Base-by-base conservation (phyloP, 192 early-diverging fungal species). In the Globomyces pollinis-pini region DNA sequence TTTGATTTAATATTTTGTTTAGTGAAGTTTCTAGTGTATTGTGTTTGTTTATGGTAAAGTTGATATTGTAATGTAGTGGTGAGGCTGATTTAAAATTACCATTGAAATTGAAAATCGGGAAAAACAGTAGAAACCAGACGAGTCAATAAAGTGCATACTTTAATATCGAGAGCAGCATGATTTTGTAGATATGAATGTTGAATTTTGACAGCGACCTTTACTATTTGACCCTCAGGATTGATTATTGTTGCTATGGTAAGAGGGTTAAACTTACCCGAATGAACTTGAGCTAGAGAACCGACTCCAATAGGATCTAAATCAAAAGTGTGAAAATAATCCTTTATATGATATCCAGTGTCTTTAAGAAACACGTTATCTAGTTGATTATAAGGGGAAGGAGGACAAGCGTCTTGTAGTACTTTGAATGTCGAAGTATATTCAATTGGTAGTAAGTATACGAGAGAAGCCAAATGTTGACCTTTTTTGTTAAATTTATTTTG, bases 251-350 rank as follows among this genome's bases (percentile, higher is more conserved):
- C 83, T 44, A n/a, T n/a, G 72, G 75, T 12, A 66, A 54, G 3
- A 87, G 63, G 63, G 20, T 77, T 65, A 26, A 94, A 68, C 30
- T 70, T 78, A 0, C 91, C 93, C 20, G 79, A 74, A 59, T 97
- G 94, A 4, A 97, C 94, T 55, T 97, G 94, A 1, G 94, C 94
- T 26, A 97, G 71, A 1, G 91, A 93, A 4, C 92, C 94, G 7
- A 93, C 88, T n/a, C 94, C 94, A 31, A 97, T 76, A 0, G 94
- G 94, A 7, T 68, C 65, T 34, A 78, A 74, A 50, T 97, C 90
- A 65, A 97, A 97, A 12, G 72, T 66, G 0, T 72, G 66, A 67
- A 94, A 94, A 24, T 89, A 43, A 2, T 88, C 75, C 0, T 76
- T 74, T 2, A 94, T 69, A 4, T 81, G 63, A 49, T 67, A 23